Conservation (phyloP, 2,329 filamentous ascomycete genomes). For the Fusarium sp. region DNA sequence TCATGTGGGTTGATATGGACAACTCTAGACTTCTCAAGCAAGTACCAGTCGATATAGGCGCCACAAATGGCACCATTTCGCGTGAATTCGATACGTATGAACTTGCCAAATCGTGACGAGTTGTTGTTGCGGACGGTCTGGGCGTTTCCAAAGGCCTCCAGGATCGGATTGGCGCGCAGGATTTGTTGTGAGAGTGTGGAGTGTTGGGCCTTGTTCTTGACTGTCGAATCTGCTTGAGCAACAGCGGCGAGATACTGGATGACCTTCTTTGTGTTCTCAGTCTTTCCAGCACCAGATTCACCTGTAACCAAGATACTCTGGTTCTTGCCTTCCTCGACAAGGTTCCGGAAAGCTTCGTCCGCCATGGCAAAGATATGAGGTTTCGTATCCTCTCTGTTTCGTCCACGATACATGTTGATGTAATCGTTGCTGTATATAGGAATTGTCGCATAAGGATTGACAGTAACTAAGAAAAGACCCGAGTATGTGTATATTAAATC, state of each 20-base stretch:
- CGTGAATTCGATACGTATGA: constrained; percentile 96
- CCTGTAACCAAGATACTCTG: constrained; percentile 98
- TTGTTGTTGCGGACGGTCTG: constrained; percentile 99
- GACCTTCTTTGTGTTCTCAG: constrained; percentile 99
- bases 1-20: constrained; percentile 89
- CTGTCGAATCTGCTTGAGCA: constrained; percentile 82
- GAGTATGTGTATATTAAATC: constrained; percentile 99
- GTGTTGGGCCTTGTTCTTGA: constrained; percentile 72
- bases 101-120: constrained; percentile 97
- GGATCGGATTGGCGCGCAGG: constrained; percentile 92
- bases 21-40: constrained; percentile 97
- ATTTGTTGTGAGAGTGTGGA: constrained; percentile 97
- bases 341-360: constrained; percentile 93
- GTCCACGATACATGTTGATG: constrained; percentile 97
- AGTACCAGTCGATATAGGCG: constrained; percentile 98
- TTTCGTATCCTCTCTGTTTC: constrained; percentile 91
- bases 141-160: constrained; percentile 98
- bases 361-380: constrained; percentile 99
- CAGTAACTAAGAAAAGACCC: constrained; percentile 93
- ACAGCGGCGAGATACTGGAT: constrained; percentile 98
- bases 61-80: constrained; percentile 90
- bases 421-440: constrained; percentile 98
- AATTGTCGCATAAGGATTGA: constrained; percentile 95
- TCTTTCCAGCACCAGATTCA: constrained; percentile 98
- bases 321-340: constrained; percentile 94